Base-by-base conservation (phyloP, 257 asterid species). In the Salvia splendens region DNA sequence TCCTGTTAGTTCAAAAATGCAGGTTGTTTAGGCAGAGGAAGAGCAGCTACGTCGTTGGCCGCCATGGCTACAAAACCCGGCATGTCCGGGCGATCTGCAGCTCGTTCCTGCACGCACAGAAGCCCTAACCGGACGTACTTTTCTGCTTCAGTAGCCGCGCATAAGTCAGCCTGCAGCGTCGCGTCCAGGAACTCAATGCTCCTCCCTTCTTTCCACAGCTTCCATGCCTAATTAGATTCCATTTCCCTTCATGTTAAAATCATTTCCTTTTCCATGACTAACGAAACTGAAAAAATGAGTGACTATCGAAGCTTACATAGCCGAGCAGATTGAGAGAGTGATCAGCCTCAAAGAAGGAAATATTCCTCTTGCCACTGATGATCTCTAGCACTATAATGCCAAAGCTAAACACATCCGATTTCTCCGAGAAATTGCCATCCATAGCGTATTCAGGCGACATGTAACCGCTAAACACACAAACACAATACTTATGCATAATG, bases 361-460 rank as follows among this genome's bases (percentile, higher is more conserved):
- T 57, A 59, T 68, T 68, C 35, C 73, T 56, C 38, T 65, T 65
- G n/a, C 70, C 70, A 49, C 61, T 63, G 20, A 65, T 50, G 35
- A 49, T 65, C 70, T 57, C 73, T 6, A 68, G 58, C 58, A 68
- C 66, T 15, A 68, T 57, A 15, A 68, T 55, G 8, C 66, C 73
- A 7, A 68, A 68, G 58, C 67, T 68, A 30, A 57, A 68, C 8
- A 71, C 77, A 9, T 70, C 75, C 11, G 69, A 70, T 64, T 69
- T 75, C 67, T 62, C 68, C 2, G 74, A 67, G 12, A 66, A 66
- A 38, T 52, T 50, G 52, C 71, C 62, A 8, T 52, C 61, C 59
- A 66, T 38, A 3, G 64, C 72, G 5, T 68, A 68, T 16, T 68
- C 73, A 1, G 59, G 73, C 5, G 73, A 68, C 67, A 56, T 68